Percentiles rank a stretch among this genome's conserved stretches.
These are phyloP conservation scores for Fusarium tuaranense DNA, from an alignment of 2,329 filamentous ascomycete genomes.

Conservation along the genomic window DNA sequence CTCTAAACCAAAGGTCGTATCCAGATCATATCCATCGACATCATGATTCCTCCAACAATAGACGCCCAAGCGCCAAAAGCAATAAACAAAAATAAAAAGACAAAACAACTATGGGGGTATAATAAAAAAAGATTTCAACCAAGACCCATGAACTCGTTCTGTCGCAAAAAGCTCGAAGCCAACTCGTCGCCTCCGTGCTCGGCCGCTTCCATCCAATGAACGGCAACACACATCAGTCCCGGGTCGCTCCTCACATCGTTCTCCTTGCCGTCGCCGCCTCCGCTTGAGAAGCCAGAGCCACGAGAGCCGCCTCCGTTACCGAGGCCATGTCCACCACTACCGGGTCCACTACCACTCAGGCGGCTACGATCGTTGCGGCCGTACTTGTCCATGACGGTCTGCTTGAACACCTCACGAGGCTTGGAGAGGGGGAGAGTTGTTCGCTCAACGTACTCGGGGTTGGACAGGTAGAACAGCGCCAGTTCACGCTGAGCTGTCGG, in stretches of 20 bases:
- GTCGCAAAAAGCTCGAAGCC: slow-evolving; percentile 83
- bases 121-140: slow-evolving; percentile 42
- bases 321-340: slow-evolving; percentile 37
- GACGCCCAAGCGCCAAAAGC: slow-evolving; percentile 35
- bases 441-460: slow-evolving; percentile 85
- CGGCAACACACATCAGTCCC: slow-evolving; percentile 90
- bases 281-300: slow-evolving; percentile 36
- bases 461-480: slow-evolving; percentile 91
- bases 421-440: slow-evolving; percentile 87
- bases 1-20: slow-evolving; percentile 13
- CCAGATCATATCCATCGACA: slow-evolving; percentile 6
- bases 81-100: background rate
- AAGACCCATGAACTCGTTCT: slow-evolving; percentile 62
- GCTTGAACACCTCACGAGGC: slow-evolving; percentile 90
- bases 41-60: slow-evolving; percentile 2
- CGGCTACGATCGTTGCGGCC: slow-evolving; percentile 54
- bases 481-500: slow-evolving; percentile 92
- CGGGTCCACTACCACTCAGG: slow-evolving; percentile 35
- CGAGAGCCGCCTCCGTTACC: slow-evolving; percentile 41
- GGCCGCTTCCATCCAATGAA: slow-evolving; percentile 97
- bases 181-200: slow-evolving; percentile 87
- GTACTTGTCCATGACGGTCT: slow-evolving; percentile 81
- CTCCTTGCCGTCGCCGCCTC: slow-evolving; percentile 50
- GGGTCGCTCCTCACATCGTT: slow-evolving; percentile 78
- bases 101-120: slow-evolving; percentile 41